Percentiles rank a stretch among this genome's conserved stretches.
phyloP scores from a whole-genome alignment of 2,329 filamentous ascomycete genomes.

The Alternaria novae-zelandiae region DNA sequence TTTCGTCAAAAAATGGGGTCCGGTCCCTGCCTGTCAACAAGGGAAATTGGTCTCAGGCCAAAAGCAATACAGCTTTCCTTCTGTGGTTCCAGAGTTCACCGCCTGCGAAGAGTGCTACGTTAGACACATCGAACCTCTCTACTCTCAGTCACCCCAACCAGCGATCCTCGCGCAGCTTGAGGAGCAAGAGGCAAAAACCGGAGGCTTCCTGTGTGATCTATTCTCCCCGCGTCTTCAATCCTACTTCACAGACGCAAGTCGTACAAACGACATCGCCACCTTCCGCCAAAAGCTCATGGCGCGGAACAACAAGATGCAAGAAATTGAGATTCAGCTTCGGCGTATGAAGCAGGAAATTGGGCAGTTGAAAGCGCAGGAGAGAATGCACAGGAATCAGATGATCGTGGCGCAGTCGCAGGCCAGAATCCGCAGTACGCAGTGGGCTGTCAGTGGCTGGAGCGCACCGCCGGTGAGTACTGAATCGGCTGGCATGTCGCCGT shows the following conservation, averaged over 20 bases:
- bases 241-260: slow-evolving; percentile 17
- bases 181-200: not conserved
- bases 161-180: slow-evolving; percentile 5
- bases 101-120: slow-evolving; percentile 26
- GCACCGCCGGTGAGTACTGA: slow-evolving; percentile 10
- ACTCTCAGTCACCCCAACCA: not conserved
- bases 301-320: slow-evolving; percentile 14
- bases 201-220: slow-evolving; percentile 23
- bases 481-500: not conserved
- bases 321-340: slow-evolving; percentile 14
- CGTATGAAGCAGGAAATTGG: slow-evolving; percentile 15
- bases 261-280: slow-evolving; percentile 5
- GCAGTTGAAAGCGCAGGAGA: slow-evolving; percentile 15
- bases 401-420: slow-evolving; percentile 11
- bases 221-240: slow-evolving; percentile 20
- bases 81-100: slow-evolving; percentile 15
- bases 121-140: slow-evolving; percentile 15
- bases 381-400: slow-evolving; percentile 17
- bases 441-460: slow-evolving; percentile 1
- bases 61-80: slow-evolving; percentile 11
- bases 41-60: not conserved
- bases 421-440: not conserved
- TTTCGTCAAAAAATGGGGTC: slow-evolving; percentile 19
- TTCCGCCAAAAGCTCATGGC: slow-evolving; percentile 16
- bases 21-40: slow-evolving; percentile 14